A percentile compares a stretch with the other conserved stretches of the same genome.
Conservation (phyloP, 164 flowering plant genomes). For the Tetracentron sinense region DNA sequence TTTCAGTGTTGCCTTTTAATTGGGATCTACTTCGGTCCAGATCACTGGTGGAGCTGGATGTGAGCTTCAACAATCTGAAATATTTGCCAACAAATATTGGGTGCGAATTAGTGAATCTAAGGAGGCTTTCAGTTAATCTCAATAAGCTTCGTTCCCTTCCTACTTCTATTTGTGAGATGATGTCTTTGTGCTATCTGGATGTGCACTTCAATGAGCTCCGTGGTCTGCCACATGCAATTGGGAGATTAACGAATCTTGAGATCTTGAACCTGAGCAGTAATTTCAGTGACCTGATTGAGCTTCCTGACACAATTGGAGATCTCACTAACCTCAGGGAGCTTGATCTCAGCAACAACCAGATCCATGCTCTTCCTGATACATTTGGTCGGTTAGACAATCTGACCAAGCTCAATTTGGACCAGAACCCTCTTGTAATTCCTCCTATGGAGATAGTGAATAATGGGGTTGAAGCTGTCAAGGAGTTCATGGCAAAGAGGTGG, state of each 20-base stretch:
- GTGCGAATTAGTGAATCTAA: conserved; percentile 51
- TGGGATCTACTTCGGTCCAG: conserved; percentile 29
- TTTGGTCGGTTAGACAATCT: conserved; percentile 76
- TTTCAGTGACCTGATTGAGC: conserved; percentile 75
- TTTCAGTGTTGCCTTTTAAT: not conserved
- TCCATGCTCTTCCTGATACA: conserved; percentile 72
- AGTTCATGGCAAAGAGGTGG: conserved; percentile 81
- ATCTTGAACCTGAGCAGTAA: conserved; percentile 72
- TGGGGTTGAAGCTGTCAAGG: conserved; percentile 80
- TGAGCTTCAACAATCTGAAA: conserved; percentile 62
- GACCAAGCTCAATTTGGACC: conserved; percentile 73
- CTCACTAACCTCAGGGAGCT: conserved; percentile 76
- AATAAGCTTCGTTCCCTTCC: conserved; percentile 90
- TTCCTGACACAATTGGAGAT: conserved; percentile 82
- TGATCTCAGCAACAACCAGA: conserved; percentile 88
- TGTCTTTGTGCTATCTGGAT: conserved; percentile 58
- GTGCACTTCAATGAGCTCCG: conserved; percentile 93
- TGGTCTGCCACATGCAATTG: conserved; percentile 72
- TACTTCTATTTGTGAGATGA: conserved; percentile 80
- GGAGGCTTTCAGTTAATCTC: conserved; percentile 54
- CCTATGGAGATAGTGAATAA: conserved; percentile 58
- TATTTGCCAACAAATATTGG: conserved; percentile 93
- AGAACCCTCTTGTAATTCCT: conserved; percentile 79
- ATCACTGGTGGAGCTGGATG: conserved; percentile 83
- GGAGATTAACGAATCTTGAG: conserved; percentile 67